Evolutionary conservation across 495 filamentous ascomycete species (phyloP), one percentile per base, ranked within the genome.

Genomic region (Xylaria longipes): DNA sequence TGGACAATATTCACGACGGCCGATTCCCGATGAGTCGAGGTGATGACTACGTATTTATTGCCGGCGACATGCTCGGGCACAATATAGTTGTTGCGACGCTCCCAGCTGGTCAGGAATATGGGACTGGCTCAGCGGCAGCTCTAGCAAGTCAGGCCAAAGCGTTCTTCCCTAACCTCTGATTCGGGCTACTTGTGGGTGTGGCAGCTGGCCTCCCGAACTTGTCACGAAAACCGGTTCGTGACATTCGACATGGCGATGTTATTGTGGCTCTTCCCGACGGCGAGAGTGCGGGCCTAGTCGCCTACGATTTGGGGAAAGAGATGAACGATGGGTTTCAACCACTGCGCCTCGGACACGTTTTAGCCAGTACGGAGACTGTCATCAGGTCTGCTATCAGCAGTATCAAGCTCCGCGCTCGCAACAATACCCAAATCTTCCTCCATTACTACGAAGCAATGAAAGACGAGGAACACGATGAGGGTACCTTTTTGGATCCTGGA

Each of bases 231-330:
- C 76, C 76, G 4, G 69, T 71, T 25, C 75, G 73, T 35, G 82
- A 83, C 73, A 84, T 83, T 39, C 80, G 82, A 43, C 77, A 83
- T 22, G 82, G 82, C 20, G 81, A 83, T 74, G 73, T 85, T 22
- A 68, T 84, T 27, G 80, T 83, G 9, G 75, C 68, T 54, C 60
- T 78, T 2, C 72, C 75, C 2, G 50, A 69, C 17, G 65, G 66
- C 2, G 71, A 73, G 15, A 71, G 62, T 31, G 43, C 74, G 7
- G 76, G 75, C 6, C 35, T 79, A 3, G 48, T 81, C 5, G 71
- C 68, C 12, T 83, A 81, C 56, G 78, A 78, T 37, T 68, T 78
- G 3, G 57, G 43, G 0, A 69, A 69, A 41, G 43, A 48, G 12
- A 62, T 20, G 35, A 33, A 68, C 0, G 58, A 65, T 65, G 77